These are phyloP conservation scores for Stagonosporopsis tanaceti DNA, from an alignment of 2,329 filamentous ascomycete species.

Conservation along the genomic window DNA sequence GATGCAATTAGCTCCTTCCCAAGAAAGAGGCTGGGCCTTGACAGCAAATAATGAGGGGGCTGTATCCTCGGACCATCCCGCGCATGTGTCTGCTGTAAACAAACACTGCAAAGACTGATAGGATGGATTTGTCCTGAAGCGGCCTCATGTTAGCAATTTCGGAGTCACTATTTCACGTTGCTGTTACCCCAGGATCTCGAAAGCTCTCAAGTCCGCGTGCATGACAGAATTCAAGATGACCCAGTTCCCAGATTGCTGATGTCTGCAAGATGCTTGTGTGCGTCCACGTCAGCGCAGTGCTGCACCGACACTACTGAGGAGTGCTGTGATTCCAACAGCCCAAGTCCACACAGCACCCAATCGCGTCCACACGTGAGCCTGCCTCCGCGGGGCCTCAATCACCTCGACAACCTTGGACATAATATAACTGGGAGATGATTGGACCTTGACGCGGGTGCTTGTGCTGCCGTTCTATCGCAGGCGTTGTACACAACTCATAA, in stretches of 20 bases:
- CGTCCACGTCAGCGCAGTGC: neutral
- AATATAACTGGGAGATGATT: neutral
- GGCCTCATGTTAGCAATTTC: neutral
- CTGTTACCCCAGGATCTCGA: neutral
- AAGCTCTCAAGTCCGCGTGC: neutral
- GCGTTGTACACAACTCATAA: neutral
- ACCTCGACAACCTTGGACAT: neutral
- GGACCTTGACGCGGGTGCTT: neutral
- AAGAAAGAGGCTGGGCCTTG: constrained; percentile 38
- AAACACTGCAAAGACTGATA: neutral
- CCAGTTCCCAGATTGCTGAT: too few species aligned
- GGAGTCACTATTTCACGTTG: neutral
- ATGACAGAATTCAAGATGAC: neutral
- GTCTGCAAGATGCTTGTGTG: neutral
- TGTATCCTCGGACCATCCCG: constrained; percentile 24
- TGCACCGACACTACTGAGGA: neutral
- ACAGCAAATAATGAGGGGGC: constrained; percentile 35
- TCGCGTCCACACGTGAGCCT: constrained; percentile 8
- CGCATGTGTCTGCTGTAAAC: constrained; percentile 6
- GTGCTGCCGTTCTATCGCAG: neutral
- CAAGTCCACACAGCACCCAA: neutral
- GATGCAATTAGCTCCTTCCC: constrained; percentile 38
- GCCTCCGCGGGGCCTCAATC: neutral
- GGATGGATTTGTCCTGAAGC: too few species aligned
- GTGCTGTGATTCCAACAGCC: neutral